Evolutionary conservation across 139 green algal genomes (phyloP).

Genomic region (Nannochloris sp.): DNA sequence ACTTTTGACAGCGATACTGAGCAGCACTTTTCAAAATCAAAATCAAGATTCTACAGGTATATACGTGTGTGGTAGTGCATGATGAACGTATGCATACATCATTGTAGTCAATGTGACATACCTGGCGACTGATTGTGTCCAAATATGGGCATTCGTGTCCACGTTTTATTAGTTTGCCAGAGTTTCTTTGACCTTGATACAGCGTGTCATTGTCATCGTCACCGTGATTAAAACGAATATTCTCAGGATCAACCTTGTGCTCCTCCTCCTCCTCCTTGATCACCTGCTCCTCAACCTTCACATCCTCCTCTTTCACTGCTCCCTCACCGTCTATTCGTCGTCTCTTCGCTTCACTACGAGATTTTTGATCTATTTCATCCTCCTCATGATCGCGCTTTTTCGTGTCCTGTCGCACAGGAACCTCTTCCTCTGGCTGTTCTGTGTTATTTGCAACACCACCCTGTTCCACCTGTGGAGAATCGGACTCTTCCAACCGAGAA

Average conservation of each 20-base stretch:
- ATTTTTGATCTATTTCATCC: background rate
- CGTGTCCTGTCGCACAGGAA: too few species aligned
- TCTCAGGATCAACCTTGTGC: background rate
- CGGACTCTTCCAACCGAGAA: too few species aligned
- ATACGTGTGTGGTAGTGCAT: background rate
- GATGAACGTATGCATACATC: background rate
- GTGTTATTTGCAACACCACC: too few species aligned
- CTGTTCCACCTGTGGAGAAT: too few species aligned
- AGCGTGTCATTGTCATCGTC: conserved; percentile 38
- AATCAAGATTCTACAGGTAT: conserved; percentile 78
- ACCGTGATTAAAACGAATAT: background rate
- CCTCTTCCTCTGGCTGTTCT: too few species aligned
- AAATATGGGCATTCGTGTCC: conserved; percentile 91
- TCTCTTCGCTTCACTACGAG: background rate
- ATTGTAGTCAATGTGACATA: conserved; percentile 12
- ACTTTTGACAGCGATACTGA: conserved; percentile 78
- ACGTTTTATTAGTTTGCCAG: conserved; percentile 26
- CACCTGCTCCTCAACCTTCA: conserved; percentile 12
- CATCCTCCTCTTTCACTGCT: background rate
- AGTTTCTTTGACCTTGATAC: background rate
- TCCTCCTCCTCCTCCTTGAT: background rate
- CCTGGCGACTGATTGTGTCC: conserved; percentile 86
- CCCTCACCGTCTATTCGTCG: background rate
- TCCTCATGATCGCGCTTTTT: background rate
- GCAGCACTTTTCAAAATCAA: conserved; percentile 99